Evolutionary conservation across 805 yeast species (phyloP), one percentile per base, ranked within the genome.

Genomic region (Blastobotrys terrestris): DNA sequence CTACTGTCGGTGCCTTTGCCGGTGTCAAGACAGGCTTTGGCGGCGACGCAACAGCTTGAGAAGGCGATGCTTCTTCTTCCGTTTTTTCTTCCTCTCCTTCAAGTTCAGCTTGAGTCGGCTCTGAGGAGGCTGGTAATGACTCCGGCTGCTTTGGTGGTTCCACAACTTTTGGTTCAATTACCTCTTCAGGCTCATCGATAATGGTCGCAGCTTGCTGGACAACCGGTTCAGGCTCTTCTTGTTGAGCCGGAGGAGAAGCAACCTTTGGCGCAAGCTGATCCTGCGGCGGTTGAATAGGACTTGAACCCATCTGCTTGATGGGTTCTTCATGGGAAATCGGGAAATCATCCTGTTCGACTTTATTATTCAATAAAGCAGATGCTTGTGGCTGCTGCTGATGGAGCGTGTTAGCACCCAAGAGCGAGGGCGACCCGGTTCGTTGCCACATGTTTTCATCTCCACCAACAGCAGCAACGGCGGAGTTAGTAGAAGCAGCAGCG

Each of bases 1-100:
- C 67, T 7, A 53, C 48, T 31, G 52, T 50, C 13, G 58, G 55
- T 26, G 35, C 35, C 39, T 50, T 35, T 5, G 52, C 52, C 21
- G 55, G 39, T 2, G 35, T 40, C 22, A 26, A 6, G 5, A n/a
- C 39, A 11, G 45, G 46, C 13, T 31, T 18, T 18, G 44, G 43
- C 11, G 46, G 35, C 16, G 41, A 26, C 15, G 18, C 50, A 6
- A 13, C 45, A n/a, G 46, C 31, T 16, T 42, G 55, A 8, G 48
- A 46, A 15, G 47, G 40, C 13, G 49, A 44, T 39, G 21, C 22
- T 40, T 52, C 42, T 21, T 50, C 40, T 18, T 40, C 48, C n/a
- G n/a, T n/a, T n/a, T n/a, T n/a, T n/a, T n/a, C n/a, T n/a, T n/a
- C n/a, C n/a, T n/a, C n/a, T n/a, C n/a, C n/a, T n/a, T n/a, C n/a